Evolutionary conservation across 208 protist genomes (phyloP), one percentile per base, ranked within the genome.

Genomic region (Trypanosoma avium): DNA sequence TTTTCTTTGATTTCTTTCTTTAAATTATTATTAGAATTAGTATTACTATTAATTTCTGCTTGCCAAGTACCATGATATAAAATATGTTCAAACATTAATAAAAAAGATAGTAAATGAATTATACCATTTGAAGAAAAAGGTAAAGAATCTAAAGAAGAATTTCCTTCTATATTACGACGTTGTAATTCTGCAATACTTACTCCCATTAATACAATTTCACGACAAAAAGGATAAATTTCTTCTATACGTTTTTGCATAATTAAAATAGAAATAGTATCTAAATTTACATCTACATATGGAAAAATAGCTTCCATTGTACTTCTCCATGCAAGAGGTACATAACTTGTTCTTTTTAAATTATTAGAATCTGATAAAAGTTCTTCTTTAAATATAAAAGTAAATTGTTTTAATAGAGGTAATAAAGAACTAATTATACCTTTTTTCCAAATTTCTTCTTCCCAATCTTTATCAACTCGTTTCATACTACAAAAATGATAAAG

Each of bases 1-100:
- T 67, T 66, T 46, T 22, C 42, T 29, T 17, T n/a, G 0, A 27
- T 29, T 7, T 19, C 27, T 26, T 56, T 7, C 12, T 48, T 38
- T n/a, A n/a, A n/a, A n/a, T n/a, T n/a, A n/a, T n/a, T n/a, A n/a
- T n/a, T n/a, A n/a, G n/a, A n/a, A n/a, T n/a, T n/a, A n/a, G n/a
- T n/a, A 19, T 38, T 33, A 38, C 40, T 22, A 17, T 21, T 45
- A 24, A 69, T 50, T 29, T 73, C 68, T 13, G 61, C 48, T 36
- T 73, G 63, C 73, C 79, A 85, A 0, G 66, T 70, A 2, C 55
- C 70, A 17, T 90, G 82, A 50, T 77, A 92, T 3, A 92, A 27
- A 6, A 84, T 47, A 60, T 90, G 75, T 61, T 95, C 86, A 21
- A 84, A 62, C 45, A 90, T 86, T 12, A 95, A 70, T 13, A 93